Evolutionary conservation across 192 early-diverging fungal genomes (phyloP), one percentile per base, ranked within the genome.

Genomic region (Coemansia sp.): DNA sequence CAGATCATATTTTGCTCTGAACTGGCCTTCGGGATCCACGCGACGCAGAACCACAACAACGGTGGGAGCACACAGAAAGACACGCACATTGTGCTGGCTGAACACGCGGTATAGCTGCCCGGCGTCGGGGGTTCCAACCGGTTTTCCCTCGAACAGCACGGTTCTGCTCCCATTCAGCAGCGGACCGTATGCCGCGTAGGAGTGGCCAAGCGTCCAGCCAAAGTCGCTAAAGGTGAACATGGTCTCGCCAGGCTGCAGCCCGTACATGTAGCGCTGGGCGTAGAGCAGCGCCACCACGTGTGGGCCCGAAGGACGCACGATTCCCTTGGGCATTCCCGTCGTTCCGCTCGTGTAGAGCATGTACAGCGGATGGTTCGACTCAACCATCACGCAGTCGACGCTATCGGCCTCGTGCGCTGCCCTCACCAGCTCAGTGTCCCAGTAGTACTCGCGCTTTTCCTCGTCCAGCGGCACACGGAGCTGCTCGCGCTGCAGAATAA

Each of bases 121-220:
- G 0, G 93, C 90, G 50, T 93, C 91, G 0, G 92, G 92, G 12
- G 90, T 90, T 5, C 86, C 87, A 4, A 91, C 84, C 12, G 95
- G 95, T 74, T 94, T 95, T 42, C 93, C 93, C 64, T 96, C 95
- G 65, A 90, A 95, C 16, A 94, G 68, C 0, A 96, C 83, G 10
- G 91, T 92, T 4, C 89, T 90, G 59, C 86, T 86, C 20, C 95
- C 93, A 38, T 85, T 78, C 12, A 94, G 63, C 56, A 96, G 76
- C 25, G 93, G 95, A 0, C 88, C 93, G 62, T 94, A 94, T 12
- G 90, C 87, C 25, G 92, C 89, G 65, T 91, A 95, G 9, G 87
- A 89, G 70, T 94, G 92, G 51, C 95, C 93, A 9, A 94, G 90
- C 14, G 90, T 89, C 95, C 93, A 96, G 44, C 93, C 93, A 66